These are phyloP conservation scores for Moringa oleifera DNA, from an alignment of 345 rosid genomes.

Conservation along the genomic window DNA sequence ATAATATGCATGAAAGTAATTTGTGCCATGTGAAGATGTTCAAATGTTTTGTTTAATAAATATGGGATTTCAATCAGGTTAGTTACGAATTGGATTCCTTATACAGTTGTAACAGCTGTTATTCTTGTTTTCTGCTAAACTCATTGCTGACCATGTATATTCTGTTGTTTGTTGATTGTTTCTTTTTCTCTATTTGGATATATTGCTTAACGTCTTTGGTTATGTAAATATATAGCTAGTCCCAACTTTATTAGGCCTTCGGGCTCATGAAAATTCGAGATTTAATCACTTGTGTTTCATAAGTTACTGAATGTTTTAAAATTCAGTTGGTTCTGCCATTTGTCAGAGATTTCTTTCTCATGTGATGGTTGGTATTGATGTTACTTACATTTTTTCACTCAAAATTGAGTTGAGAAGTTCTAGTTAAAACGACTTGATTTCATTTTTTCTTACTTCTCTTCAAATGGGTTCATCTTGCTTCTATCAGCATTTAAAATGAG, in stretches of 20 bases:
- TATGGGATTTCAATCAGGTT: no score
- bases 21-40: background rate
- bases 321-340: background rate
- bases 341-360: background rate
- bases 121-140: background rate
- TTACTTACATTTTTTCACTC: background rate
- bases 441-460: background rate
- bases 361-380: background rate
- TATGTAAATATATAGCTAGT: background rate
- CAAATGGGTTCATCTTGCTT: background rate
- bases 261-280: background rate
- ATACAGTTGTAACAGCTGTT: no score
- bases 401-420: background rate
- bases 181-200: background rate
- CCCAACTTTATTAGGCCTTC: no score
- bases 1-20: no score
- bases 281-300: background rate
- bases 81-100: no score
- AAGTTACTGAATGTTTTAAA: no score
- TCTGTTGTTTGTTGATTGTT: background rate
- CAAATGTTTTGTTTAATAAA: no score
- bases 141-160: background rate
- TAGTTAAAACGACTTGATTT: background rate
- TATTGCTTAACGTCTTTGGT: background rate
- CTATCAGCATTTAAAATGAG: background rate